phyloP scores from a whole-genome alignment of 208 protist genomes.

The Leishmania mexicana region DNA sequence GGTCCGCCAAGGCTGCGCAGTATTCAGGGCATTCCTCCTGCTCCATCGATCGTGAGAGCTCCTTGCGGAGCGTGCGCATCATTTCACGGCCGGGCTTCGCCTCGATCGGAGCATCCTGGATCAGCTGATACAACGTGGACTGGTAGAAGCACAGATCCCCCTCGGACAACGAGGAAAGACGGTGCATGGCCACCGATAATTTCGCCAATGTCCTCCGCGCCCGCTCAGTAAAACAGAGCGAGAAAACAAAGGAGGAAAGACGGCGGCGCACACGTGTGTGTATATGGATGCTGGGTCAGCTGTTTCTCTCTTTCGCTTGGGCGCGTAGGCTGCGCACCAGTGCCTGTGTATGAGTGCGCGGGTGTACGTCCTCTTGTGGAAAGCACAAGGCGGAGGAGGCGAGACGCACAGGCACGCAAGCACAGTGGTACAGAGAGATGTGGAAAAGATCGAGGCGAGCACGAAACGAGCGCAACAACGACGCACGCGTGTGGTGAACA shows the following conservation, averaged over 20 bases:
- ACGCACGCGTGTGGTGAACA: background rate
- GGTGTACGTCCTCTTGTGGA: background rate
- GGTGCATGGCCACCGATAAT: conserved; percentile 20
- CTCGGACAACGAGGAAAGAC: conserved; percentile 28
- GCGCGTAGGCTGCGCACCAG: background rate
- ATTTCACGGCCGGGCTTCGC: conserved; percentile 69
- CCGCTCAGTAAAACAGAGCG: background rate
- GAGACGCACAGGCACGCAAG: background rate
- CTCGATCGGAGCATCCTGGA: conserved; percentile 75
- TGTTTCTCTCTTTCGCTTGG: background rate
- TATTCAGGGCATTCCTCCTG: conserved; percentile 69
- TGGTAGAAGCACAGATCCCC: conserved; percentile 81
- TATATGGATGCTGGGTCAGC: background rate
- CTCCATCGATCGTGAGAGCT: conserved; percentile 72
- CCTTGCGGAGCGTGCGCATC: conserved; percentile 72
- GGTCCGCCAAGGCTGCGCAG: conserved; percentile 56
- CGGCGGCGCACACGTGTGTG: background rate
- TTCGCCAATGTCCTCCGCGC: background rate
- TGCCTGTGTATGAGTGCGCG: background rate
- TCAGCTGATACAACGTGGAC: conserved; percentile 69
- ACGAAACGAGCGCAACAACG: background rate
- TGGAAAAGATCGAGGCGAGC: background rate
- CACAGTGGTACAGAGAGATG: background rate
- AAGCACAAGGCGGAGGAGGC: background rate
- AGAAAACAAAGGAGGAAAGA: background rate